Evolutionary conservation across 2,329 filamentous ascomycete genomes (phyloP).

Genomic region (Beauveria varroae): DNA sequence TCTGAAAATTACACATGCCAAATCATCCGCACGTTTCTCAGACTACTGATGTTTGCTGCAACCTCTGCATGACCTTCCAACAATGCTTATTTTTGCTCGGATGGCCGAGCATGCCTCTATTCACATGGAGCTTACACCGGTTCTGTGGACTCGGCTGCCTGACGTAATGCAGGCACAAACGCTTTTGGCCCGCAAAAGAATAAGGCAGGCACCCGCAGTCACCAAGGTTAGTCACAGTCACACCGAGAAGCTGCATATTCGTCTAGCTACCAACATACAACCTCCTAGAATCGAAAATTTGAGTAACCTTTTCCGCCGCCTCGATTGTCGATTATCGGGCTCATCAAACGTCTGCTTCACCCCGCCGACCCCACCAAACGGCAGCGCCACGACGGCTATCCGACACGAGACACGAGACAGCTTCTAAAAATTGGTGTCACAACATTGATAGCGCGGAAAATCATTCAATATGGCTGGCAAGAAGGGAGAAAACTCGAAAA

Average conservation of each 20-base stretch:
- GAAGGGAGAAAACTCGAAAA: conserved; percentile 80
- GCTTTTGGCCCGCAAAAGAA: conserved; percentile 3
- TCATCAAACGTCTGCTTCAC: background rate
- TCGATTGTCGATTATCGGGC: background rate
- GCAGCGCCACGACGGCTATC: background rate
- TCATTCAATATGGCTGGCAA: conserved; percentile 55
- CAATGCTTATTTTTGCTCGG: background rate
- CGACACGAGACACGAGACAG: background rate
- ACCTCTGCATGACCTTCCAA: too few species aligned
- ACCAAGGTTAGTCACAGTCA: conserved; percentile 2
- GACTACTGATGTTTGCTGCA: too few species aligned
- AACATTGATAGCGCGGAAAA: background rate
- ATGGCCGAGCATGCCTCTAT: background rate
- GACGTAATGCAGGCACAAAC: conserved; percentile 4
- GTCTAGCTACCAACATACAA: background rate
- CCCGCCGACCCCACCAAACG: background rate
- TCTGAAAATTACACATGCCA: background rate
- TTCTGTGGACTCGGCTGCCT: background rate
- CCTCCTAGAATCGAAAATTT: background rate
- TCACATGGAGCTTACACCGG: background rate
- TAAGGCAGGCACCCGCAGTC: background rate
- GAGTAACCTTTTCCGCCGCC: background rate
- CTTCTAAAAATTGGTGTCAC: background rate
- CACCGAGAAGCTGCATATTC: background rate
- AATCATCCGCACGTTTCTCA: background rate